These are phyloP conservation scores for Hemerocallis citrina DNA, from an alignment of 106 monocot genomes.

Conservation along the genomic window DNA sequence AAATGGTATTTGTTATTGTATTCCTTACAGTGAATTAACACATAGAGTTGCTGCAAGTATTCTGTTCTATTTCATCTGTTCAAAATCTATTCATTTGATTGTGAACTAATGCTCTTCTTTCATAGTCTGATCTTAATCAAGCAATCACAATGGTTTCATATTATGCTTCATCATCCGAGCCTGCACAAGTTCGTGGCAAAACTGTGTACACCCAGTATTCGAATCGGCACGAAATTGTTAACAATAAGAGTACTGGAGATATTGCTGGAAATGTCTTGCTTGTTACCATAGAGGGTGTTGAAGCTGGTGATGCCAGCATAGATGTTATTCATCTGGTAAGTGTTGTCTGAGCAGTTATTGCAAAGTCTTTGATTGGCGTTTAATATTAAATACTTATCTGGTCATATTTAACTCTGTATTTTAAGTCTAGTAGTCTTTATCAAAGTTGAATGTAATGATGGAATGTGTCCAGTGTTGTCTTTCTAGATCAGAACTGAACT, in stretches of 20 bases:
- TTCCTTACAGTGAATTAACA: no score
- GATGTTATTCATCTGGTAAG: constrained; percentile 88
- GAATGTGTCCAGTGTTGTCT: neutral
- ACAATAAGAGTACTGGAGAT: constrained; percentile 65
- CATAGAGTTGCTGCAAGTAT: no score
- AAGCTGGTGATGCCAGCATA: constrained; percentile 70
- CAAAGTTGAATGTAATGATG: neutral
- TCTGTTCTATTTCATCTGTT: no score
- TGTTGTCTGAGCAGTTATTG: neutral
- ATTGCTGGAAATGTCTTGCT: constrained; percentile 67
- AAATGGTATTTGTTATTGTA: no score
- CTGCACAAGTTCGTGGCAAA: constrained; percentile 77
- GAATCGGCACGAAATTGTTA: constrained; percentile 74
- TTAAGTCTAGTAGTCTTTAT: neutral
- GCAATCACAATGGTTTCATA: constrained; percentile 80
- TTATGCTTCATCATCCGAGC: constrained; percentile 69
- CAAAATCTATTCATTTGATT: neutral
- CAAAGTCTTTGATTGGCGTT: neutral
- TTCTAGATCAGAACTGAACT: constrained; percentile 1
- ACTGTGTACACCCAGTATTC: constrained; percentile 86
- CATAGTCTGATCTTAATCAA: constrained; percentile 64
- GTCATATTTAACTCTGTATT: neutral
- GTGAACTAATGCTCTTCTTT: neutral
- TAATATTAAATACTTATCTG: neutral
- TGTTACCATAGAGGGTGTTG: constrained; percentile 79